A percentile compares a stretch with the other conserved stretches of the same genome.
Conservation (phyloP, 305 asterid species). For the Fraxinus angustifolia region DNA sequence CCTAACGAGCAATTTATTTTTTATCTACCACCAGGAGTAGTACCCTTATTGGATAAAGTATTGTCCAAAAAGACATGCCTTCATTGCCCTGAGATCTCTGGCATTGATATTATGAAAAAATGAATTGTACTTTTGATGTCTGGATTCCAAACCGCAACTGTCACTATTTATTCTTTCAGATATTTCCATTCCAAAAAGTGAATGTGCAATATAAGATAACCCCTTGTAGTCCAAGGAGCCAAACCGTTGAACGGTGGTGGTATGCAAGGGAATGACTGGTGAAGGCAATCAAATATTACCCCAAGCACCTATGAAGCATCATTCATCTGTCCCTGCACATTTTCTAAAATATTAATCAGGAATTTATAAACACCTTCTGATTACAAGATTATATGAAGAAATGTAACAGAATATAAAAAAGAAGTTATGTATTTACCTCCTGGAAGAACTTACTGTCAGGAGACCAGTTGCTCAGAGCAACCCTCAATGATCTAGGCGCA, state of each 20-base stretch:
- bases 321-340: constrained; percentile 86
- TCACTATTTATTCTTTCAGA: constrained; percentile 77
- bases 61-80: constrained; percentile 43
- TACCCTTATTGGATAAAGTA: constrained; percentile 5
- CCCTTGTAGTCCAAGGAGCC: constrained; percentile 31
- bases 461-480: constrained; percentile 82
- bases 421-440: constrained; percentile 57
- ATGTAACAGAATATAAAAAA: not conserved
- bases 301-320: constrained; percentile 91
- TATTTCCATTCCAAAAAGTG: constrained; percentile 81
- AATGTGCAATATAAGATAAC: constrained; percentile 69
- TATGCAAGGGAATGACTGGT: constrained; percentile 55
- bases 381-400: not conserved
- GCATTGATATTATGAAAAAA: constrained; percentile 88
- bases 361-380: not conserved
- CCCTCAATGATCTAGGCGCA: constrained; percentile 84
- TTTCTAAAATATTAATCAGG: too few species aligned
- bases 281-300: constrained; percentile 81
- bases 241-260: constrained; percentile 22
- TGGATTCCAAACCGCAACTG: constrained; percentile 72
- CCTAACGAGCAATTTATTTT: constrained; percentile 1
- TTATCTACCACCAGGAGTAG: not conserved
- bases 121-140: constrained; percentile 70
- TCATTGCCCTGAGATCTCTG: constrained; percentile 81
- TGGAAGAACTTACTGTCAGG: constrained; percentile 85